Base-by-base conservation (phyloP, 2,329 filamentous ascomycete genomes). In the Thielaviopsis musarum region DNA sequence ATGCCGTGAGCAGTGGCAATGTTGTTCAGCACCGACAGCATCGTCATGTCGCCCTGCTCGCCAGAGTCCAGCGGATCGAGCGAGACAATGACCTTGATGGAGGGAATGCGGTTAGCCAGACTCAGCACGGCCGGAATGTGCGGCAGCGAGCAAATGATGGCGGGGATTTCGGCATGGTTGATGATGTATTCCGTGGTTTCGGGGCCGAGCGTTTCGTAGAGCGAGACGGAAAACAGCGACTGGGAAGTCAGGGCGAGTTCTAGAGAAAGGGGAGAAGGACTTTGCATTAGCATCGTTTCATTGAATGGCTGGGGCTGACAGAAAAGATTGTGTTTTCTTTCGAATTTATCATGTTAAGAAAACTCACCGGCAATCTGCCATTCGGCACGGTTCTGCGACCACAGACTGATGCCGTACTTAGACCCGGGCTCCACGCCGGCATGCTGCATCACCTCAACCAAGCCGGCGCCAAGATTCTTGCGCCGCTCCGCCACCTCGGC, bases 171-270 rank as follows among this genome's bases (percentile, higher is more conserved):
- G 59, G 89, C 82, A 70, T 97, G 91, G 72, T 94, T 94, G 74
- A 97, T 86, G 71, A 98, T 96, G 74, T 88, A 97, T 73, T 97
- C 90, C 60, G 88, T 91, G 2, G 91, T 82, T 65, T 95, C 88
- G 13, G 91, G 85, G 10, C 91, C 91, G 5, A 98, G 81, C 13
- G 91, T 96, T 71, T 97, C 93, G 75, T 98, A 98, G 56, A 98
- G 84, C 5, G 91, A 95, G 59, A 98, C 90, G 22, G 86, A 88
- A 73, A 79, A 97, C 30, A 97, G 81, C 7, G 85, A 82, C 71
- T 97, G 93, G 13, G 90, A 93, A 73, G 88, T 83, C 69, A 87
- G 84, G 48, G 82, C 93, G 67, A 97, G 75, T 75, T 97, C 91
- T 88, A 61, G 38, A 45, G 2, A 21, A 41, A 22, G 7, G 15